Evolutionary conservation across 2,329 filamentous ascomycete genomes (phyloP).

Genomic region (Botrytis pseudocinerea): DNA sequence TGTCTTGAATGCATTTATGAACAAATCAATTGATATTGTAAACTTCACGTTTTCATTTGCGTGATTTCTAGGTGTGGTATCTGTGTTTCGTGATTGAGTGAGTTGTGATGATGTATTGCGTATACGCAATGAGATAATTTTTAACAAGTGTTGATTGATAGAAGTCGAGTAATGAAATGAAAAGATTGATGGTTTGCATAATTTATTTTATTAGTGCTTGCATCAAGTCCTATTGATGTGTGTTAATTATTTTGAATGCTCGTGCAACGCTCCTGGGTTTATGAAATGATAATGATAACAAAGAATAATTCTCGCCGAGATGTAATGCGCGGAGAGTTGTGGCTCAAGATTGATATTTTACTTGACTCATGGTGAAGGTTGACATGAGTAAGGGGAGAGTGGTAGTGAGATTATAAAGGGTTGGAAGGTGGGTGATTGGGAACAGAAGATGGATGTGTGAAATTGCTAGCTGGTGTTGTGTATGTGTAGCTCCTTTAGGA

Average conservation of each 20-base stretch:
- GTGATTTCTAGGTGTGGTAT: not conserved
- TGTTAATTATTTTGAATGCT: not conserved
- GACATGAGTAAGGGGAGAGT: not conserved
- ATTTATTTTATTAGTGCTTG: not conserved
- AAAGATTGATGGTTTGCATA: not conserved
- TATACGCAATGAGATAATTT: not conserved
- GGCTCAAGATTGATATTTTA: not conserved
- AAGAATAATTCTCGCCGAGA: not conserved
- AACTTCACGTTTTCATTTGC: not conserved
- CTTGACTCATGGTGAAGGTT: not conserved
- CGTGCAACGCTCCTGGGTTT: not conserved
- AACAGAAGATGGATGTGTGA: not conserved
- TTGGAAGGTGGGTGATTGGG: not conserved
- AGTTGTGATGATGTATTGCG: not conserved
- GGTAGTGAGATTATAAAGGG: not conserved
- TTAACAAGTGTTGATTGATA: not conserved
- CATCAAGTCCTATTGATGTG: not conserved
- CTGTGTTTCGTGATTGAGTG: not conserved
- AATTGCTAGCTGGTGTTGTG: not conserved
- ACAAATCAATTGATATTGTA: conserved; percentile 21
- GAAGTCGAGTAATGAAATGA: not conserved
- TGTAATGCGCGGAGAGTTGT: not conserved
- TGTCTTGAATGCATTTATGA: conserved; percentile 27
- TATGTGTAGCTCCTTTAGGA: not conserved
- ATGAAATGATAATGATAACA: not conserved